These are phyloP conservation scores for Ormosia emarginata DNA, from an alignment of 306 rosid genomes.

Conservation along the genomic window DNA sequence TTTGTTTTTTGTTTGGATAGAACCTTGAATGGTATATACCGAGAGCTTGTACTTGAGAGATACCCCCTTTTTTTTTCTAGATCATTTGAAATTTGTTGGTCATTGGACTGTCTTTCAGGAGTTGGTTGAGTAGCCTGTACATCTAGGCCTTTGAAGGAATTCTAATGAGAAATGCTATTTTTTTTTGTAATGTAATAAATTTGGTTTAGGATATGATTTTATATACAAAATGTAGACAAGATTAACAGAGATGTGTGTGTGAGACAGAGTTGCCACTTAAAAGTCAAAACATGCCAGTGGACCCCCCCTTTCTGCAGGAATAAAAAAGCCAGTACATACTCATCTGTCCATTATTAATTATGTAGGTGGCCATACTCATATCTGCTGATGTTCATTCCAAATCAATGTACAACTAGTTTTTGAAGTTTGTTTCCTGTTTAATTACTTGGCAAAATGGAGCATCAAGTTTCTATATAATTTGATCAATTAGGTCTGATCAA, in stretches of 20 bases:
- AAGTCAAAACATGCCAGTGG: not conserved
- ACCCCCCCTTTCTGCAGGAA: not conserved
- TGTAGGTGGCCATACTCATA: not conserved
- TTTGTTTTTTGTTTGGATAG: not conserved
- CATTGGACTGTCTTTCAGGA: not conserved
- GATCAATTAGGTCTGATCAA: not conserved
- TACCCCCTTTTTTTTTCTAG: not conserved
- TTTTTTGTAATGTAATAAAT: not conserved
- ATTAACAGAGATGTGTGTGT: not conserved
- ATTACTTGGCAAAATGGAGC: not conserved
- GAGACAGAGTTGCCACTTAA: not conserved
- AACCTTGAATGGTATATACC: not conserved
- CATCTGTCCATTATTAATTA: not conserved
- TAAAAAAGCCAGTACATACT: not conserved
- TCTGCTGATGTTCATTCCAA: not conserved
- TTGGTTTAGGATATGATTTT: not conserved
- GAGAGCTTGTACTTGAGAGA: not conserved
- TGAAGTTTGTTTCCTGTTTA: constrained; percentile 4
- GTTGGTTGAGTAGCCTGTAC: not conserved
- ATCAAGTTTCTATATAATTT: not conserved
- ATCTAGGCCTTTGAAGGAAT: not conserved
- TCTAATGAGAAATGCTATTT: not conserved
- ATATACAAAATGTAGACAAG: not conserved
- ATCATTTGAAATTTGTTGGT: not conserved
- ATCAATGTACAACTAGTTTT: not conserved